Conservation (phyloP, 2,329 filamentous ascomycete genomes). For the Fusarium clavum region DNA sequence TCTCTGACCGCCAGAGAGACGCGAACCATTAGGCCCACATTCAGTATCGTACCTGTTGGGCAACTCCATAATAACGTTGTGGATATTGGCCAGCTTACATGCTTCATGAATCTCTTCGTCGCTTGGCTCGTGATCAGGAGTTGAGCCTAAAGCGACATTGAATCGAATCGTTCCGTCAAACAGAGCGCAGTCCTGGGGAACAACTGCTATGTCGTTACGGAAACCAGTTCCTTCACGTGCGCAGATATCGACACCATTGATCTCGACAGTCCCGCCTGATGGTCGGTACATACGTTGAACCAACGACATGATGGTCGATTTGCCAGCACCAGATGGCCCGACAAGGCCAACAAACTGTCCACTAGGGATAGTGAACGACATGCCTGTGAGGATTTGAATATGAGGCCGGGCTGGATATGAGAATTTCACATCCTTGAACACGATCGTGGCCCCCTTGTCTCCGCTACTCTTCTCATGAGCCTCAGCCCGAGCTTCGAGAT, state of each 20-base stretch:
- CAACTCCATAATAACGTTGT: slow-evolving; percentile 72
- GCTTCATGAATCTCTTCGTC: slow-evolving; percentile 73
- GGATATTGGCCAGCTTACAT: slow-evolving; percentile 75
- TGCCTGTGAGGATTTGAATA: slow-evolving; percentile 64
- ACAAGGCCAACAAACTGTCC: slow-evolving; percentile 73
- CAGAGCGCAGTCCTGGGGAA: slow-evolving; percentile 68
- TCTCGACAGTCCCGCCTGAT: slow-evolving; percentile 54
- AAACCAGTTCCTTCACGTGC: slow-evolving; percentile 57
- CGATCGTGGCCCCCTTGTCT: slow-evolving; percentile 58
- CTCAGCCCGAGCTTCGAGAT: slow-evolving; percentile 56
- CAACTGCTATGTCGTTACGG: slow-evolving; percentile 65
- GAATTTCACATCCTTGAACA: slow-evolving; percentile 71
- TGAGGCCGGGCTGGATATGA: slow-evolving; percentile 73
- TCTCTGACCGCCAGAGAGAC: slow-evolving; percentile 81
- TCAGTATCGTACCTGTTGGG: slow-evolving; percentile 75
- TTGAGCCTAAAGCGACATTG: slow-evolving; percentile 66
- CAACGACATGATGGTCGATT: slow-evolving; percentile 72
- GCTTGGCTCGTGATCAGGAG: slow-evolving; percentile 65
- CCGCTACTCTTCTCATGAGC: slow-evolving; percentile 38
- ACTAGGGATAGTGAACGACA: slow-evolving; percentile 67
- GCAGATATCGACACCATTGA: slow-evolving; percentile 61
- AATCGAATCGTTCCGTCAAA: slow-evolving; percentile 68
- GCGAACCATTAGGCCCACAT: slow-evolving; percentile 77
- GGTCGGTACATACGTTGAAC: slow-evolving; percentile 64
- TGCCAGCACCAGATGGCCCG: slow-evolving; percentile 74